Conservation (phyloP, 1,284 basidiomycete species). For the Austroboletus novae-zelandiae region DNA sequence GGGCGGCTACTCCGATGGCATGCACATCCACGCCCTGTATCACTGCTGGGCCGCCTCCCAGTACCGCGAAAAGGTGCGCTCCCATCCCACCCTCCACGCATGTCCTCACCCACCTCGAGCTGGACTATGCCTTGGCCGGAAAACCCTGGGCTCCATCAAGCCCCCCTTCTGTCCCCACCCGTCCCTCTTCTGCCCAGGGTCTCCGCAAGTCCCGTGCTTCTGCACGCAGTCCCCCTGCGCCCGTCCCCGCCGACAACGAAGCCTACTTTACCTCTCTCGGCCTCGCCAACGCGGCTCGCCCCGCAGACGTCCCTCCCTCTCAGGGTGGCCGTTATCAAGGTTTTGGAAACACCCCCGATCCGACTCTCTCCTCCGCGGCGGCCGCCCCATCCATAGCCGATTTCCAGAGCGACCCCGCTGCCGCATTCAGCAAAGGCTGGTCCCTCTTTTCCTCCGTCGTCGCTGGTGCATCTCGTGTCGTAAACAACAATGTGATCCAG, state of each 20-base stretch:
- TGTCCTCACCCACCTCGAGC: constrained; percentile 39
- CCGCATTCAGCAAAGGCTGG: constrained; percentile 83
- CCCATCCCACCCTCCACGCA: not conserved
- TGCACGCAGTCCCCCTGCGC: constrained; percentile 43
- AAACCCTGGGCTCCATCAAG: constrained; percentile 69
- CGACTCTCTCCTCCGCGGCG: constrained; percentile 58
- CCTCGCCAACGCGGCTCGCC: constrained; percentile 65
- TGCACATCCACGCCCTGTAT: constrained; percentile 79
- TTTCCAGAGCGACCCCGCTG: constrained; percentile 76
- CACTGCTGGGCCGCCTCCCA: constrained; percentile 90
- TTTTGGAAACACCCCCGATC: constrained; percentile 73
- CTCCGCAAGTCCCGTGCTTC: constrained; percentile 75
- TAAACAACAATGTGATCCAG: constrained; percentile 78
- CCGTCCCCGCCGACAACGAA: constrained; percentile 61
- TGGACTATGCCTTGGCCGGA: constrained; percentile 67
- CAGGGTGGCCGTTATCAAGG: constrained; percentile 85
- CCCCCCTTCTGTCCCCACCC: constrained; percentile 55
- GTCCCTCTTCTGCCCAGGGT: constrained; percentile 66
- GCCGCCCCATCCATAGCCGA: constrained; percentile 69
- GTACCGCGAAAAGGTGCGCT: constrained; percentile 82
- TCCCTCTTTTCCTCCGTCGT: constrained; percentile 77
- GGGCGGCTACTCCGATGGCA: constrained; percentile 72
- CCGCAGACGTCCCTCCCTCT: constrained; percentile 73
- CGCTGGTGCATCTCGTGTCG: constrained; percentile 67
- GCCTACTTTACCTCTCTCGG: constrained; percentile 74